Conservation (phyloP, 2,329 filamentous ascomycete species). For the Talaromyces sp. region DNA sequence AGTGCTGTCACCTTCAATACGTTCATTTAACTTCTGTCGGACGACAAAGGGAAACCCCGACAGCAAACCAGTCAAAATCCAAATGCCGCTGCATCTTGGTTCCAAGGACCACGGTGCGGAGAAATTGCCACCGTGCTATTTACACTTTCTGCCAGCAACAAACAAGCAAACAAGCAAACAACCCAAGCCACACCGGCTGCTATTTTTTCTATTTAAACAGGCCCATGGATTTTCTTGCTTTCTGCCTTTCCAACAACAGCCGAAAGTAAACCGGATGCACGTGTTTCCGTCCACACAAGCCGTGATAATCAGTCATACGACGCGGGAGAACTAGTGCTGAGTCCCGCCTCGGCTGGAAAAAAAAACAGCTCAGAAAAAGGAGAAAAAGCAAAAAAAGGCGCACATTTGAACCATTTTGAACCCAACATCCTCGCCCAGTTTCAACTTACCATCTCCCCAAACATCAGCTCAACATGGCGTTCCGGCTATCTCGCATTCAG, state of each 20-base stretch:
- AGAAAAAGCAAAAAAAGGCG: neutral
- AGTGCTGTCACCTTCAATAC: neutral
- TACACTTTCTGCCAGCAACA: neutral
- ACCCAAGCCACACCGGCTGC: neutral
- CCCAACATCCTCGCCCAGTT: neutral
- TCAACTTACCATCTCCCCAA: neutral
- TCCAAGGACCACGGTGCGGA: neutral
- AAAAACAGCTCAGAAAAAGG: neutral
- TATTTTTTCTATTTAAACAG: neutral
- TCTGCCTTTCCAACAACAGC: neutral
- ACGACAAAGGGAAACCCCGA: too few species aligned
- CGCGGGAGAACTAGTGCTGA: neutral
- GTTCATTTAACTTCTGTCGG: too few species aligned
- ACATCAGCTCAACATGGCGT: neutral
- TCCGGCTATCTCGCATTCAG: slow-evolving; percentile 5
- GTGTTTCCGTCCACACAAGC: neutral
- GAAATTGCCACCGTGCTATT: neutral
- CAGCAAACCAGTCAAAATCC: neutral
- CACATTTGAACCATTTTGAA: too few species aligned
- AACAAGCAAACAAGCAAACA: neutral
- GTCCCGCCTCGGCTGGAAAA: neutral
- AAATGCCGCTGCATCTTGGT: neutral
- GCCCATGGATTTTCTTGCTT: neutral
- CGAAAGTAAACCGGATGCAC: neutral
- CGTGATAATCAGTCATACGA: neutral